Base-by-base conservation (phyloP, 768 basidiomycete genomes). In the Leccinum ochraceum region DNA sequence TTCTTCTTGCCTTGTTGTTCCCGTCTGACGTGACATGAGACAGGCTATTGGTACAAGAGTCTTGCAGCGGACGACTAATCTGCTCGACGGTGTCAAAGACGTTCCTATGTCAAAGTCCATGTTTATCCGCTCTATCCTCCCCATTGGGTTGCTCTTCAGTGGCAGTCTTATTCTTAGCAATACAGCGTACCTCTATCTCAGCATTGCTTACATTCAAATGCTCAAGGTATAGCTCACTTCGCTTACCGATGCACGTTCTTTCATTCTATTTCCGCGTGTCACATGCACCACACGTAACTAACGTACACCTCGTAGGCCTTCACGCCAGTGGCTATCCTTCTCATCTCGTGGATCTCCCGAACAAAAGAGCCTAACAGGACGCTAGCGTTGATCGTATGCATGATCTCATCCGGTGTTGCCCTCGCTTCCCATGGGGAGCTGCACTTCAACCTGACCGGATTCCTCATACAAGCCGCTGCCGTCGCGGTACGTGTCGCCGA, bases 141-240 rank as follows among this genome's bases (percentile, higher is more conserved):
- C 96, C 22, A 96, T 98, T 61, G 95, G 95, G 24, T 71, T 95
- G 26, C 85, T 98, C 59, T 98, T 98, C 83, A 92, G 90, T 37
- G 96, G 89, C 26, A 94, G 90, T 60, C 84, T 98, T 57, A 86
- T 98, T 67, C 81, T 95, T 60, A 90, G 87, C 77, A 98, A 98
- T 76, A 91, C 90, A 2, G 94, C 94, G 3, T 96, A 95, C 75
- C 86, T 97, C 22, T 88, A 93, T 68, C 85, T 98, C 65, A 89
- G 87, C 65, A 93, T 96, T 11, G 86, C 92, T 0, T 98, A 96
- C 76, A 98, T 98, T 66, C 96, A 98, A 75, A 94, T 98, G 93
- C 86, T 95, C 73, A 94, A 94, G 84, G 90, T 88, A 42, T 36
- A 79, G 66, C 4, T 11, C 28, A 14, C 55, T 59, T 53, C 39